Conservation (phyloP, 2,329 filamentous ascomycete species). For the Stachybotrys elegans region DNA sequence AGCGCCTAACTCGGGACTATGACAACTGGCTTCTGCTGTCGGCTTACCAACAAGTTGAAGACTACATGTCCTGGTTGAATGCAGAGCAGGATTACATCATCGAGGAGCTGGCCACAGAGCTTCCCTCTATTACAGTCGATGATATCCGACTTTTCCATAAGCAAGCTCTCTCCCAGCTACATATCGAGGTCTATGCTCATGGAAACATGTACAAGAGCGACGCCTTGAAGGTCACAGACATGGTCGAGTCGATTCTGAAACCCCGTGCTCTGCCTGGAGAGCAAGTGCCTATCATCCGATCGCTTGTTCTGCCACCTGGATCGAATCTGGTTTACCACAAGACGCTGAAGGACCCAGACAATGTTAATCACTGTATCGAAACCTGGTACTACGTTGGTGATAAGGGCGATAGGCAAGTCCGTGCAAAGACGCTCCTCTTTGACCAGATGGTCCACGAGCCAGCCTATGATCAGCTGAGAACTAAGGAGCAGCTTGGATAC, state of each 20-base stretch:
- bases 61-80: slow-evolving; percentile 76
- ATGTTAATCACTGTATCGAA: slow-evolving; percentile 83
- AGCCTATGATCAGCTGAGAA: slow-evolving; percentile 88
- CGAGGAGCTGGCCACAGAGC: slow-evolving; percentile 72
- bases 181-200: slow-evolving; percentile 83
- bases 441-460: slow-evolving; percentile 91
- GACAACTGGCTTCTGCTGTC: slow-evolving; percentile 86
- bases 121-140: slow-evolving; percentile 68
- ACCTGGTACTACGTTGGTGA: slow-evolving; percentile 69
- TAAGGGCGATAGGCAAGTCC: slow-evolving; percentile 60
- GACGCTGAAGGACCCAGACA: slow-evolving; percentile 76
- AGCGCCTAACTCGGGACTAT: slow-evolving; percentile 69
- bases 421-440: slow-evolving; percentile 75
- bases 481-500: slow-evolving; percentile 96
- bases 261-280: slow-evolving; percentile 67
- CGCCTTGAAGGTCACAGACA: slow-evolving; percentile 75
- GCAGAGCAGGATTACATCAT: slow-evolving; percentile 73
- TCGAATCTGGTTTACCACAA: slow-evolving; percentile 81
- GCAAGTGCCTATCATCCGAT: slow-evolving; percentile 76
- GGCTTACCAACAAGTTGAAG: slow-evolving; percentile 82
- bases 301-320: slow-evolving; percentile 71
- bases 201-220: slow-evolving; percentile 96
- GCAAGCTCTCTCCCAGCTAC: slow-evolving; percentile 74
- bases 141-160: slow-evolving; percentile 74
- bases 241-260: slow-evolving; percentile 73